Conservation (phyloP, 1,139 yeast species). For the Pneumocystis oryctolagi region DNA sequence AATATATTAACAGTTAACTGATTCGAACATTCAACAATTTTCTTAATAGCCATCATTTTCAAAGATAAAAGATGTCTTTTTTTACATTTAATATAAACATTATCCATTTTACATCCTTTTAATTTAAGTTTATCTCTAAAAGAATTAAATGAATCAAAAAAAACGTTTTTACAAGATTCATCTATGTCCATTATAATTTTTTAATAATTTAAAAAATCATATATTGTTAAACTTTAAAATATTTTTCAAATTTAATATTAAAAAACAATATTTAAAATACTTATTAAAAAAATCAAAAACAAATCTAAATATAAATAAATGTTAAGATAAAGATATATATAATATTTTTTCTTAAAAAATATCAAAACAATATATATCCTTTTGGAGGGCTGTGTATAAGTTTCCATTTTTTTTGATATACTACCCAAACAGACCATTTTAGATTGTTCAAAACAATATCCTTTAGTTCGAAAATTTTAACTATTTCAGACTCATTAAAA, state of each 20-base stretch:
- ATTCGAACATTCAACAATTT: neutral
- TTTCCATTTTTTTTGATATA: neutral
- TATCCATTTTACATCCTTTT: neutral
- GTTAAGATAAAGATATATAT: neutral
- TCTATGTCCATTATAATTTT: neutral
- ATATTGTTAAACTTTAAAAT: neutral
- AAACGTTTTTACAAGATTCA: neutral
- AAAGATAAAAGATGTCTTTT: neutral
- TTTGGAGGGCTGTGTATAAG: neutral
- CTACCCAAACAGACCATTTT: slow-evolving; percentile 5
- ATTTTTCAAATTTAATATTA: too few relatives aligned
- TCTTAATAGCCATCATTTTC: neutral
- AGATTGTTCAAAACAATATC: neutral
- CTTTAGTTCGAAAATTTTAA: slow-evolving; percentile 2
- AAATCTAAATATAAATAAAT: neutral
- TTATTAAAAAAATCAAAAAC: neutral
- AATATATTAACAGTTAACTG: neutral
- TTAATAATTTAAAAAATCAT: neutral
- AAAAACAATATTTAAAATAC: too few relatives aligned
- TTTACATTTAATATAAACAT: neutral
- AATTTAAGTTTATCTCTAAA: neutral
- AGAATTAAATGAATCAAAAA: neutral
- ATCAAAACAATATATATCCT: neutral
- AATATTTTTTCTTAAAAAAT: neutral
- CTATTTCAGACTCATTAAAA: slow-evolving; percentile 4